Evolutionary conservation across 192 early-diverging fungal genomes (phyloP).

Genomic region (Entomortierella parvispora): DNA sequence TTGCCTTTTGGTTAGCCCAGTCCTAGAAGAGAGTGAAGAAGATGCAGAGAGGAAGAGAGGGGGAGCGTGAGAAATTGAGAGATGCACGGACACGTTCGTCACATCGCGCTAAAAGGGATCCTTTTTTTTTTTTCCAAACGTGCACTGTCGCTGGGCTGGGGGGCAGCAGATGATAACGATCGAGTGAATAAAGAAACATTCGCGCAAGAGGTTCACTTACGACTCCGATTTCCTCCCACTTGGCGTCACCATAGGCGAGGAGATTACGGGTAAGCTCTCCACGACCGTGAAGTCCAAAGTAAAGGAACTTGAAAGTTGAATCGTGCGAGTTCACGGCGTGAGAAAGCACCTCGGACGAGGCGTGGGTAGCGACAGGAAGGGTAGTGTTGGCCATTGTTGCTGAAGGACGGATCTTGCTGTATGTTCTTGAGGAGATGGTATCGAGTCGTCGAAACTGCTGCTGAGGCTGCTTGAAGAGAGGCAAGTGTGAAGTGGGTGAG

Average conservation of each 20-base stretch:
- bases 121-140: no score
- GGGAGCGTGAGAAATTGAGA: neutral
- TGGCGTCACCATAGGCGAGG: conserved; percentile 17
- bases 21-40: conserved; percentile 17
- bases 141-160: no score
- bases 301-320: conserved; percentile 32
- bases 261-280: conserved; percentile 32
- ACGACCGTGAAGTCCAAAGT: conserved; percentile 37
- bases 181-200: neutral
- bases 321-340: conserved; percentile 11
- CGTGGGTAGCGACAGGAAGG: conserved; percentile 29
- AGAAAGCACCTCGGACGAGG: conserved; percentile 9
- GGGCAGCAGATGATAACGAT: neutral
- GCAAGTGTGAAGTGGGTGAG: neutral
- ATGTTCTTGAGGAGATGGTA: neutral
- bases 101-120: no score
- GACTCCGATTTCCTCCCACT: conserved; percentile 23
- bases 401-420: conserved; percentile 3
- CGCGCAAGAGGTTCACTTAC: conserved; percentile 12
- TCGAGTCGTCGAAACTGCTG: no score
- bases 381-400: conserved; percentile 10
- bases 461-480: no score
- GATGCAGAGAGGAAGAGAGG: neutral
- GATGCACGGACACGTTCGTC: no score
- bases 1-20: conserved; percentile 57